Base-by-base conservation (phyloP, 2,329 filamentous ascomycete species). In the Neofusicoccum umdonicola region DNA sequence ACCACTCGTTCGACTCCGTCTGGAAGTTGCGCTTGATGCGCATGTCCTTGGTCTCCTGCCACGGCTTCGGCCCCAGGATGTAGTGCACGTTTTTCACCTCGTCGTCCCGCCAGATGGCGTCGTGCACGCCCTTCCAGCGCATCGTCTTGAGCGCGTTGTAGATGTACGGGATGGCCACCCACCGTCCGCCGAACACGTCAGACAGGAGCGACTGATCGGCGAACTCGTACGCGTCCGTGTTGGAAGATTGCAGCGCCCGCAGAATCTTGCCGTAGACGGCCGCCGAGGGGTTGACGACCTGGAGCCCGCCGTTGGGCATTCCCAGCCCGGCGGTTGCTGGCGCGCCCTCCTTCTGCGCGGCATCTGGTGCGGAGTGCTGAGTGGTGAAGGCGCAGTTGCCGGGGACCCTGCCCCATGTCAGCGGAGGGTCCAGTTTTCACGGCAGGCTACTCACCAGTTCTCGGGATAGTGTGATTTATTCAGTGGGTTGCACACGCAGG, bases 401-500 rank as follows among this genome's bases (percentile, higher is more conserved):
- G 0, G 86, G 84, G 7, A 84, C 72, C 81, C 80, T 79, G 63
- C 27, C 3, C 31, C 39, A 11, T 56, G 48, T 63, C n/a, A 63
- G 50, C 19, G n/a, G 48, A 31, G 19, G 31, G 61, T 17, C 50
- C 50, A 8, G 39, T 52, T 3, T 11, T 12, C 17, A 50, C 61
- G 3, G 48, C 17, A 22, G 22, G 34, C 12, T 39, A 54, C 64
- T 41, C 78, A 86, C 87, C 91, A 96, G 74, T 91, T 79, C 56
- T 80, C 77, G 0, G 92, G 92, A 77, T 96, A 96, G 78, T 96
- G 91, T 35, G 85, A 73, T 76, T 91, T 92, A 70, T 86, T 84
- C 68, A 93, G 80, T 22, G 92, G 92, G 78, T 96, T 96, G 80
- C 92, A 96, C 17, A 92, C 88, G 77, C 92, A 96, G 4, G 92